Evolutionary conservation across 2,329 filamentous ascomycete genomes (phyloP), one percentile per base, ranked within the genome.

Genomic region (Zarea fungicola): DNA sequence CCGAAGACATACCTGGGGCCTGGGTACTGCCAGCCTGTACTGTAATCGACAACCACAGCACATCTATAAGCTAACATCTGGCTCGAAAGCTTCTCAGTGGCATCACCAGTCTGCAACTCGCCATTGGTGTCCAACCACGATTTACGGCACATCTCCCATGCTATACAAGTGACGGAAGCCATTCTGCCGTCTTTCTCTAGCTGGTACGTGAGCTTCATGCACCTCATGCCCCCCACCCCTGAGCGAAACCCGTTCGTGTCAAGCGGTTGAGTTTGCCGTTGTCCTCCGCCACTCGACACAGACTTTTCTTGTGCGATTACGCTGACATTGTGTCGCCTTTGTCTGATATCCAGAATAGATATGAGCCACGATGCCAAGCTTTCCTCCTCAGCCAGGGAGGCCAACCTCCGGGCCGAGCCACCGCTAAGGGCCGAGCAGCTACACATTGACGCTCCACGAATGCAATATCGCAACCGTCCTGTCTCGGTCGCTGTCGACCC

Each of bases 401-500:
- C 49, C 36, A 48, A 52, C 28, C 37, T 36, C 19, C 50, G 34
- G 19, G 32, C 40, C 40, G 45, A 26, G 19, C 21, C 39, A 35
- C 40, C 44, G 21, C 43, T 47, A 25, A 28, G 32, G n/a, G 25
- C 50, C 18, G 44, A 42, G 23, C 21, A 22, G 6, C 37, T 42
- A 34, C 58, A 55, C 48, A 55, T 47, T 42, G 65, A 69, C 26
- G 56, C 62, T 23, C 73, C 67, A 54, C 68, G 77, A 54, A 79
- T 80, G 71, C 75, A 79, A 57, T 82, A 81, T 59, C 72, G 78
- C 59, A 81, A 74, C 59, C 76, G 78, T 16, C 78, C 78, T 6
- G 76, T 91, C 26, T 81, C 87, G 28, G 89, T 96, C 54, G 89
- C 91, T 36, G 86, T 96, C 57, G 89, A 96, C 62, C 90, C 91